A percentile compares a stretch with the other conserved stretches of the same genome.
phyloP scores from a whole-genome alignment of 805 yeast species.

The Suhomyces sp. region DNA sequence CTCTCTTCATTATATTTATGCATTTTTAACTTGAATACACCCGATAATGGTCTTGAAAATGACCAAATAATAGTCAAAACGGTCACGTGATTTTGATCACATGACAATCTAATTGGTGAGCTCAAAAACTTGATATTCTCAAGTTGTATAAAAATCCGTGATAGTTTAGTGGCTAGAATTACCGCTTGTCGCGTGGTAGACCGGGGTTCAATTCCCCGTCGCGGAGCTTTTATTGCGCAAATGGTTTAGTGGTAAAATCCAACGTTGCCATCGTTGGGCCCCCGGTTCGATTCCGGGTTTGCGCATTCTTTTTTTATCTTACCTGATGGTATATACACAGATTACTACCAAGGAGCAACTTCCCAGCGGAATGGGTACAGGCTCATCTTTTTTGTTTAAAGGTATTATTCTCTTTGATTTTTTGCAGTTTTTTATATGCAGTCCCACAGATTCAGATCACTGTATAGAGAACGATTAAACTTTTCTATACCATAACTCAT shows the following conservation, averaged over 20 bases:
- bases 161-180: slow-evolving; percentile 21
- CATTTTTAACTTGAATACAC: no score
- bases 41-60: no score
- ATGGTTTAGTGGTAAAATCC: slow-evolving; percentile 11
- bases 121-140: no score
- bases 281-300: slow-evolving; percentile 12
- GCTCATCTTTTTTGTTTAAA: no score
- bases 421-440: no score
- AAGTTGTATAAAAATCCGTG: slow-evolving; percentile 9
- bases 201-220: slow-evolving; percentile 23
- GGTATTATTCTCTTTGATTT: no score
- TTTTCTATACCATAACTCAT: background rate
- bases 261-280: slow-evolving; percentile 11
- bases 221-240: slow-evolving; percentile 14
- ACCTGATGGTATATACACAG: background rate
- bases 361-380: no score
- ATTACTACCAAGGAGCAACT: no score
- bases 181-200: slow-evolving; percentile 22
- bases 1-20: no score
- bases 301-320: slow-evolving; percentile 6
- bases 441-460: background rate
- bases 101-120: no score
- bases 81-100: no score
- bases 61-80: no score
- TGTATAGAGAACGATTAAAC: background rate